A percentile compares a stretch with the other conserved stretches of the same genome.
Conservation (phyloP, 2,329 filamentous ascomycete genomes). For the Exophiala lecanii-corni region DNA sequence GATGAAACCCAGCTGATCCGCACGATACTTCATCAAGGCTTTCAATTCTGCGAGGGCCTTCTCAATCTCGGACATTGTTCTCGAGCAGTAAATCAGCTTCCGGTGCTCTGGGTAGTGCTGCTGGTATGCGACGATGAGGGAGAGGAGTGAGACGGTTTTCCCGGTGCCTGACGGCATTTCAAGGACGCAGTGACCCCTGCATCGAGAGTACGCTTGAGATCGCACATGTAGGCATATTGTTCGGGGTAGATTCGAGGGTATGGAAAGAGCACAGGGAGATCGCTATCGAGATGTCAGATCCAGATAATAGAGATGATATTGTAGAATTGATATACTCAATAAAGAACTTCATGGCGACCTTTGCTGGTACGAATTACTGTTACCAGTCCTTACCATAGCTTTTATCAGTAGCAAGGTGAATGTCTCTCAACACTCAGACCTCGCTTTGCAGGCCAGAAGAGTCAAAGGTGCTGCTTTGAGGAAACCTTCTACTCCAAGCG, state of each 20-base stretch:
- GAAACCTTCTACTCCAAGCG: too few species aligned
- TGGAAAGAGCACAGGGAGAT: constrained; percentile 67
- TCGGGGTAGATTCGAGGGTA: constrained; percentile 71
- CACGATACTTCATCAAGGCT: constrained; percentile 88
- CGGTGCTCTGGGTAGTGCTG: constrained; percentile 87
- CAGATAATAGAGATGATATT: too few species aligned
- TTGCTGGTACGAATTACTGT: too few species aligned
- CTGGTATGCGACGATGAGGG: constrained; percentile 94
- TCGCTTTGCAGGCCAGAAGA: too few species aligned
- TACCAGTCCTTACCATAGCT: too few species aligned
- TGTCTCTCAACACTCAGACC: too few species aligned
- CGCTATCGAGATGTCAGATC: too few species aligned
- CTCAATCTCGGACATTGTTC: constrained; percentile 99
- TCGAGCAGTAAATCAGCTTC: constrained; percentile 97
- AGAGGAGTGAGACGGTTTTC: constrained; percentile 92
- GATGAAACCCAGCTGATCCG: constrained; percentile 78
- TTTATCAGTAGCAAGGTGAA: too few species aligned
- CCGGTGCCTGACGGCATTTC: constrained; percentile 99
- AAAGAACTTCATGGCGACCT: constrained; percentile 66
- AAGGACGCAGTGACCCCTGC: constrained; percentile 91
- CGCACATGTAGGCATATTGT: constrained; percentile 77
- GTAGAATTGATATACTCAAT: constrained; percentile 63
- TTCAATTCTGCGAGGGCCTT: constrained; percentile 91
- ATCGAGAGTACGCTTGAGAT: constrained; percentile 85
- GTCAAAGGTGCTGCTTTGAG: too few species aligned